Conservation (phyloP, 179 eudicot genomes). For the Monotropa hypopitys region DNA sequence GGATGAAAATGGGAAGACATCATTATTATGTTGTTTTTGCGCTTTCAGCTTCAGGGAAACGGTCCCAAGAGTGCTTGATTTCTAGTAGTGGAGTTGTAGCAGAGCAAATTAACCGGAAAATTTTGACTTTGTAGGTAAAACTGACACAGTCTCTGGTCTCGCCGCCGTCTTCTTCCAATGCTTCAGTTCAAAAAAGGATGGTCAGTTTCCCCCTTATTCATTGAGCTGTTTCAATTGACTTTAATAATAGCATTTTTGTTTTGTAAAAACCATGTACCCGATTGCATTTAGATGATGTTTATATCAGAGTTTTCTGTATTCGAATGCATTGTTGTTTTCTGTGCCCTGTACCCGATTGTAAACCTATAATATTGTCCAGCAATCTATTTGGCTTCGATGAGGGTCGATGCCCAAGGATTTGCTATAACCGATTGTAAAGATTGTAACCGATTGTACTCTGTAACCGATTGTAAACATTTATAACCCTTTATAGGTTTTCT, state of each 20-base stretch:
- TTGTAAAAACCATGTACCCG: too few species aligned
- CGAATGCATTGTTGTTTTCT: too few species aligned
- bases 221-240: slow-evolving; percentile 5
- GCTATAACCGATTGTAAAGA: too few species aligned
- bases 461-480: too few species aligned
- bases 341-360: too few species aligned
- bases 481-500: too few species aligned
- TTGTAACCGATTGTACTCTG: too few species aligned
- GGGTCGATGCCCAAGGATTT: too few species aligned
- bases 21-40: slow-evolving; percentile 4
- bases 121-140: slow-evolving; percentile 61
- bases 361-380: too few species aligned
- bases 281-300: too few species aligned
- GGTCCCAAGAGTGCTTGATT: slow-evolving; percentile 63
- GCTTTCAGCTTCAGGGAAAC: slow-evolving; percentile 63
- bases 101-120: slow-evolving; percentile 39
- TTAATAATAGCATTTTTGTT: neutral
- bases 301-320: too few species aligned
- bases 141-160: slow-evolving; percentile 45
- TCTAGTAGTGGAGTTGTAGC: slow-evolving; percentile 28
- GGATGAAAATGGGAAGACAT: neutral
- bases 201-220: slow-evolving; percentile 26
- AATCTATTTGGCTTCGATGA: too few species aligned
- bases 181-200: slow-evolving; percentile 53
- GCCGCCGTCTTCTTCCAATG: slow-evolving; percentile 62